These are phyloP conservation scores for Asterella californica DNA, from an alignment of 225 moss, liverwort and hornwort species.

Conservation along the genomic window DNA sequence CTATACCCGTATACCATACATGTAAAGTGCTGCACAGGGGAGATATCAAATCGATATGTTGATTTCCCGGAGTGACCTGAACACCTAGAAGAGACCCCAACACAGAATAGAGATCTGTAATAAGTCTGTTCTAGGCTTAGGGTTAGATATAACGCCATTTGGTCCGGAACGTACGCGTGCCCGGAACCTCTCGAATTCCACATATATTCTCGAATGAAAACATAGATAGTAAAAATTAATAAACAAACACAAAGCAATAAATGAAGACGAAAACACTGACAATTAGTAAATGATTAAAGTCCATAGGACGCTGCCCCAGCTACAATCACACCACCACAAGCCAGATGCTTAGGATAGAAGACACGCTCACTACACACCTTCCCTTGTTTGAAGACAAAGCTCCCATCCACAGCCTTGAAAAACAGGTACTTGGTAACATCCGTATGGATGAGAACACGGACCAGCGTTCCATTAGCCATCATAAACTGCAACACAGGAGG, in stretches of 20 bases:
- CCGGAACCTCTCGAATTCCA: background rate
- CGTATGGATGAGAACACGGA: constrained; percentile 91
- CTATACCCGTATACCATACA: background rate
- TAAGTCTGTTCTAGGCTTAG: no score
- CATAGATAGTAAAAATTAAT: no score
- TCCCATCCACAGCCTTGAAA: constrained; percentile 96
- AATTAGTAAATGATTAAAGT: background rate
- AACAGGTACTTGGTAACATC: constrained; percentile 89
- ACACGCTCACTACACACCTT: constrained; percentile 50
- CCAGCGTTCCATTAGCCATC: constrained; percentile 96
- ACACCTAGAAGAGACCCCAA: no score
- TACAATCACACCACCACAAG: background rate
- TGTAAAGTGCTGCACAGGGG: no score
- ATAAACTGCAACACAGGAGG: constrained; percentile 59
- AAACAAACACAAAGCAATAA: background rate
- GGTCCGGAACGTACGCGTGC: no score
- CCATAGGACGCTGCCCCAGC: background rate
- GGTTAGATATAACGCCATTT: no score
- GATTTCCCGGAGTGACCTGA: no score
- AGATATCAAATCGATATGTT: no score
- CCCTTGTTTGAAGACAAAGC: constrained; percentile 94
- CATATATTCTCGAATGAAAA: no score
- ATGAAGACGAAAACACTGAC: background rate
- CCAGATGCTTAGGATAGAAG: background rate
- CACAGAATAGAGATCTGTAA: no score